Conservation (phyloP, 371 early-diverging fungal genomes). For the Mucor racemosus region DNA sequence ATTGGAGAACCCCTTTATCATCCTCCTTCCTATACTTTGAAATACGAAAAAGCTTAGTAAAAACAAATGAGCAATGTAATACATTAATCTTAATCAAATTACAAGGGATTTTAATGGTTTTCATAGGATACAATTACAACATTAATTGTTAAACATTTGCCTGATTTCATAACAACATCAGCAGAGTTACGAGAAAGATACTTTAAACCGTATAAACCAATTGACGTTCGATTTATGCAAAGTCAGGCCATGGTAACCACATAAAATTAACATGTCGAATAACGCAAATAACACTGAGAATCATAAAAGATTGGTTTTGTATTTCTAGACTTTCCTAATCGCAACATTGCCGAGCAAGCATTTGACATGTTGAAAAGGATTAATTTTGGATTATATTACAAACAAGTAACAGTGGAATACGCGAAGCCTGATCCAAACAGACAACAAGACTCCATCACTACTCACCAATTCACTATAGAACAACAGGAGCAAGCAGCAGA, state of each 20-base stretch:
- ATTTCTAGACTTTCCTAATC: constrained; percentile 56
- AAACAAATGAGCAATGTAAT: background rate
- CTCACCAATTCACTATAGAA: constrained; percentile 7
- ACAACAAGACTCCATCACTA: background rate
- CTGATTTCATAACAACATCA: constrained; percentile 29
- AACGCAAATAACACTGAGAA: background rate
- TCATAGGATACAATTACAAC: constrained; percentile 26
- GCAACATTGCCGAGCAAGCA: constrained; percentile 37
- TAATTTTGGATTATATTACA: constrained; percentile 39
- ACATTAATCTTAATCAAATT: background rate
- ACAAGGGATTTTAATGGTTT: background rate
- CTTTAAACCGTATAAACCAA: constrained; percentile 39
- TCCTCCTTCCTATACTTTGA: constrained; percentile 1
- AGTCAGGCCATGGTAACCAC: constrained; percentile 42
- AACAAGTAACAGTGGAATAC: constrained; percentile 48
- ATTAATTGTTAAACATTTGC: constrained; percentile 44
- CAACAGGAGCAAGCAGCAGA: constrained; percentile 22
- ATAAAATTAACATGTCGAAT: background rate
- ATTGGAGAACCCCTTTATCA: background rate
- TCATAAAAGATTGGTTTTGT: constrained; percentile 44
- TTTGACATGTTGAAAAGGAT: constrained; percentile 32
- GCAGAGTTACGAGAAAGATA: constrained; percentile 28
- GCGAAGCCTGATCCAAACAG: constrained; percentile 47
- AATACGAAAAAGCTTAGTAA: too few relatives aligned
- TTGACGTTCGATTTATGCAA: constrained; percentile 43